A percentile compares a stretch with the other conserved stretches of the same genome.
phyloP scores from a whole-genome alignment of 306 rosid genomes.

The Ceratonia siliqua region DNA sequence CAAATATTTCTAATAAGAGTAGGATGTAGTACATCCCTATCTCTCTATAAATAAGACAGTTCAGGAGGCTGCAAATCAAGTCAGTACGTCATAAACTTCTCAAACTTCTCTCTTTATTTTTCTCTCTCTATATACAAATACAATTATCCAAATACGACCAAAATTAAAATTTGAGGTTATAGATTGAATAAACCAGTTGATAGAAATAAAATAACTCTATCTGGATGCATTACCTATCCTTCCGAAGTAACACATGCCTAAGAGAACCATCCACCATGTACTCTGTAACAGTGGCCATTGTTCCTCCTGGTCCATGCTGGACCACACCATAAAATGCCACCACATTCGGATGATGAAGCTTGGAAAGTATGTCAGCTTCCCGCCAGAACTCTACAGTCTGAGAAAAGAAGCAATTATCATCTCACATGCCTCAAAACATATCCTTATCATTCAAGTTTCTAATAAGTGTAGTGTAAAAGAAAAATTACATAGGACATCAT shows the following conservation, averaged over 20 bases:
- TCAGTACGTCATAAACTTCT: too few species aligned
- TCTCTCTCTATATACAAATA: too few species aligned
- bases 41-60: too few species aligned
- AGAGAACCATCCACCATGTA: conserved; percentile 94
- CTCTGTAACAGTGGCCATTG: conserved; percentile 83
- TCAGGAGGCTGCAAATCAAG: too few species aligned
- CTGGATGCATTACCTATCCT: conserved; percentile 61
- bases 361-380: conserved; percentile 79
- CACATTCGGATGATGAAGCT: conserved; percentile 94
- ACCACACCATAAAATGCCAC: conserved; percentile 69
- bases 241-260: conserved; percentile 71
- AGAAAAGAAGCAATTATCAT: conserved; percentile 29
- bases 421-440: conserved; percentile 16
- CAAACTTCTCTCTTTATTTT: too few species aligned
- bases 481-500: background rate
- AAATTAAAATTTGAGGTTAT: background rate
- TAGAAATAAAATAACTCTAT: conserved; percentile 24
- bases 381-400: conserved; percentile 88
- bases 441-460: background rate
- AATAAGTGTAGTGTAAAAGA: background rate
- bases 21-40: too few species aligned
- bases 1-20: too few species aligned
- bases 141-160: background rate
- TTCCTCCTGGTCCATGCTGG: conserved; percentile 80
- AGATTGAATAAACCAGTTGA: conserved; percentile 9